phyloP scores from a whole-genome alignment of 2,329 filamentous ascomycete genomes.

The Exophiala lecanii-corni region DNA sequence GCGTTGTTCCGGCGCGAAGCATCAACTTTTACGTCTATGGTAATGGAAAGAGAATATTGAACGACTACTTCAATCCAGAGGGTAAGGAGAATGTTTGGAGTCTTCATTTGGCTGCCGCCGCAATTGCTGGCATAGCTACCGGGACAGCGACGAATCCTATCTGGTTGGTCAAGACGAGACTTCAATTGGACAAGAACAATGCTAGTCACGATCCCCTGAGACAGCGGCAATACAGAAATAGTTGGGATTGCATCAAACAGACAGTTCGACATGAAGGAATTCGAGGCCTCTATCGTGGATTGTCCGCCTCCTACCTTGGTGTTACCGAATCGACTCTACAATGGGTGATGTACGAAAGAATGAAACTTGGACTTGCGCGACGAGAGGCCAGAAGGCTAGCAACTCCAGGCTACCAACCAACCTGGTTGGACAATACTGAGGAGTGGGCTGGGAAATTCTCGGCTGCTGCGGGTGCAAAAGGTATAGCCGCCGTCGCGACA shows the following conservation, averaged over 20 bases:
- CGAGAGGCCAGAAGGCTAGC: conserved; percentile 56
- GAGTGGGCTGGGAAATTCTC: conserved; percentile 74
- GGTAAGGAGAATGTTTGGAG: conserved; percentile 37
- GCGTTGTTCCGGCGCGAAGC: conserved; percentile 80
- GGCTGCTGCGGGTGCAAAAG: conserved; percentile 78
- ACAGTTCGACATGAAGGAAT: conserved; percentile 76
- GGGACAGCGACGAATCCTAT: conserved; percentile 93
- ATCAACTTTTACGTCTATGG: conserved; percentile 96
- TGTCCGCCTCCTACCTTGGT: conserved; percentile 87
- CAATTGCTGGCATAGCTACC: conserved; percentile 75
- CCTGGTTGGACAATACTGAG: conserved; percentile 67
- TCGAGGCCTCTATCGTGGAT: conserved; percentile 77
- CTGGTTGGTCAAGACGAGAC: conserved; percentile 89
- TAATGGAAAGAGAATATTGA: conserved; percentile 80
- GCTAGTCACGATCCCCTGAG: conserved; percentile 52
- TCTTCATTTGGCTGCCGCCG: conserved; percentile 74
- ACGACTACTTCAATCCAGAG: conserved; percentile 64
- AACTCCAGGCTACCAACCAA: conserved; percentile 59
- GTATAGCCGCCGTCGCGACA: conserved; percentile 75
- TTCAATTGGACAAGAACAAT: conserved; percentile 86
- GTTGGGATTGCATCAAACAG: conserved; percentile 79
- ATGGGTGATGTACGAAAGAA: conserved; percentile 90
- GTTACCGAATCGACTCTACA: conserved; percentile 87
- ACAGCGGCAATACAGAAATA: conserved; percentile 75
- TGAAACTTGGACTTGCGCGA: conserved; percentile 68